These are phyloP conservation scores for Lanmaoa pseudosensibilis DNA, from an alignment of 768 basidiomycete species.

Conservation along the genomic window DNA sequence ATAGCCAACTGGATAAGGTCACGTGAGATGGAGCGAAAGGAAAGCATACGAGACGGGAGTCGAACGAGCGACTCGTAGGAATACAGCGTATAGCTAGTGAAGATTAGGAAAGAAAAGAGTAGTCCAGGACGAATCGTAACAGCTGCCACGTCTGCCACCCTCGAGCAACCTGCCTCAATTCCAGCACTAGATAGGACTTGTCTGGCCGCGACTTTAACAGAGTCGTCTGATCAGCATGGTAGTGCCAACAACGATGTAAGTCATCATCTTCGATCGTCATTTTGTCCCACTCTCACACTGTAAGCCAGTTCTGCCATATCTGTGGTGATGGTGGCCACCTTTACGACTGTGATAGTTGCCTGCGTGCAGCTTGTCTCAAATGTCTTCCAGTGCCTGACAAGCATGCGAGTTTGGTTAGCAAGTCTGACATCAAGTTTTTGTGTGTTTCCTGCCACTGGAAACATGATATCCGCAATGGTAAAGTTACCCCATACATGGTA, in stretches of 20 bases:
- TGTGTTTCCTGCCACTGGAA: background rate
- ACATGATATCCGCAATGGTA: background rate
- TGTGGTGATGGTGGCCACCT: background rate
- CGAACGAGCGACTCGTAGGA: too few relatives aligned
- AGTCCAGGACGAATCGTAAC: too few relatives aligned
- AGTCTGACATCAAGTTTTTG: background rate
- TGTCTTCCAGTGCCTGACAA: background rate
- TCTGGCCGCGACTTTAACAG: too few relatives aligned
- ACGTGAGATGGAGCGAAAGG: too few relatives aligned
- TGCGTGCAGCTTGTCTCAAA: background rate
- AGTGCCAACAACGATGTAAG: background rate
- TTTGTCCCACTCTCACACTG: background rate
- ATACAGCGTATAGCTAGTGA: too few relatives aligned
- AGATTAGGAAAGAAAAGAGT: too few relatives aligned
- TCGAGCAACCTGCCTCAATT: background rate
- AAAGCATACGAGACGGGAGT: too few relatives aligned
- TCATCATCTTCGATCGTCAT: background rate
- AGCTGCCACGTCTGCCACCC: background rate
- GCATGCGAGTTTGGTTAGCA: background rate
- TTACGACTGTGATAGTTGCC: background rate
- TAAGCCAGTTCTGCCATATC: background rate
- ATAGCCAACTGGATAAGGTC: too few relatives aligned
- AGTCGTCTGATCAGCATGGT: background rate
- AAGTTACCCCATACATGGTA: background rate
- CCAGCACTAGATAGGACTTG: too few relatives aligned